Percentiles rank a stretch among this genome's conserved stretches.
phyloP scores from a whole-genome alignment of 2,329 filamentous ascomycete species.

The Bertia moriformis region DNA sequence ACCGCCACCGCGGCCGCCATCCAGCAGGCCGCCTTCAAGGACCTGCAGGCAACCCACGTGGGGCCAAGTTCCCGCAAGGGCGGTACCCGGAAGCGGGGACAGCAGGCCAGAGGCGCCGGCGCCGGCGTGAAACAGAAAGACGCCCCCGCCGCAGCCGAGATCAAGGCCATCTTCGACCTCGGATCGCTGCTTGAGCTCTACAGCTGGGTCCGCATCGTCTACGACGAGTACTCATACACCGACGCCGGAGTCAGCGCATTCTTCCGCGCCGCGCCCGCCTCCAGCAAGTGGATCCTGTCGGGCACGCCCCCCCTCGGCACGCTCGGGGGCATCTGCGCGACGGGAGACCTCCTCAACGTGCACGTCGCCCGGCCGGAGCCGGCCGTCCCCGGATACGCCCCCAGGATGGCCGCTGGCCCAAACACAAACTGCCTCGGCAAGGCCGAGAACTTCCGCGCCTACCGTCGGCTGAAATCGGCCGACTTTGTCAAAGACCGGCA shows the following conservation, averaged over 20 bases:
- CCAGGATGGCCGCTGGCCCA: constrained; percentile 18
- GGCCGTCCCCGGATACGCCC: constrained; percentile 16
- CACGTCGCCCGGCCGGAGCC: constrained; percentile 21
- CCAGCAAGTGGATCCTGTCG: constrained; percentile 26
- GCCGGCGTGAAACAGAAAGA: neutral
- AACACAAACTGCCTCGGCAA: constrained; percentile 10
- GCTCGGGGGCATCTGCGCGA: constrained; percentile 18
- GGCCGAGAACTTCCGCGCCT: constrained; percentile 16
- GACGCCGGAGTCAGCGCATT: constrained; percentile 15
- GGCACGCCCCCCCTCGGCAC: constrained; percentile 22
- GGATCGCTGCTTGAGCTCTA: constrained; percentile 20
- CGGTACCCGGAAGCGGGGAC: no score
- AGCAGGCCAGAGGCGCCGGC: no score
- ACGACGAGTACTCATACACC: constrained; percentile 27
- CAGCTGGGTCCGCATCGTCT: constrained; percentile 21
- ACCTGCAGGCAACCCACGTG: no score
- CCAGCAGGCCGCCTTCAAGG: no score
- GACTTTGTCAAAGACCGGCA: no score
- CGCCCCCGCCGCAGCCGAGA: constrained; percentile 2
- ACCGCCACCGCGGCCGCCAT: no score
- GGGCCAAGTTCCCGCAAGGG: no score
- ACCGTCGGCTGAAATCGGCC: constrained; percentile 16
- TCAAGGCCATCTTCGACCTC: no score
- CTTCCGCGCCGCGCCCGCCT: constrained; percentile 13
- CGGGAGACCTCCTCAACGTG: constrained; percentile 17